Evolutionary conservation across 2,329 filamentous ascomycete genomes (phyloP).

Genomic region (Apiospora pterosperma): DNA sequence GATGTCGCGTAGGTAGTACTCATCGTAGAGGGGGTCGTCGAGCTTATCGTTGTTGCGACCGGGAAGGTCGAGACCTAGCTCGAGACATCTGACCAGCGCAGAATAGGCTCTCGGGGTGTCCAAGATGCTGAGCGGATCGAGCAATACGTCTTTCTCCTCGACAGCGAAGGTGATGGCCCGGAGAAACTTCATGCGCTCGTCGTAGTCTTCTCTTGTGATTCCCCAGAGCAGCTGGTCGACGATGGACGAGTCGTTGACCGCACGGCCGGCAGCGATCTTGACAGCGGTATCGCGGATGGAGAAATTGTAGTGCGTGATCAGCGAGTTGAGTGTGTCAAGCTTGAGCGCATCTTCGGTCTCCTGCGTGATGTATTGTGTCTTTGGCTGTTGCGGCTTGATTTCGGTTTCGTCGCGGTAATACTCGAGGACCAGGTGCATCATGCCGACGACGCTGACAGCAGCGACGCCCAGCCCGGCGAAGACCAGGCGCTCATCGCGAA

Average conservation of each 20-base stretch:
- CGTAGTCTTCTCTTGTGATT: conserved; percentile 56
- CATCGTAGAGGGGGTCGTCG: conserved; percentile 56
- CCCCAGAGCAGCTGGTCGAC: conserved; percentile 52
- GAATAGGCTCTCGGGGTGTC: conserved; percentile 49
- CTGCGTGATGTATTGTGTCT: conserved; percentile 71
- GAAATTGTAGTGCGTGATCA: conserved; percentile 68
- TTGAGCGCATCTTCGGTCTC: conserved; percentile 71
- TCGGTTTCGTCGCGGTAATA: conserved; percentile 62
- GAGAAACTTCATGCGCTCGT: conserved; percentile 54
- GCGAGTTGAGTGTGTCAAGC: conserved; percentile 61
- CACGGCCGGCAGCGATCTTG: conserved; percentile 53
- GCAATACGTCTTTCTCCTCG: conserved; percentile 33
- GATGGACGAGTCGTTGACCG: conserved; percentile 54
- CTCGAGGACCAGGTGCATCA: conserved; percentile 56
- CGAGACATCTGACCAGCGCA: conserved; percentile 58
- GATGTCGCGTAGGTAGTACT: conserved; percentile 60
- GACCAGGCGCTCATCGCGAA: conserved; percentile 51
- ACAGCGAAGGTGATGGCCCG: conserved; percentile 55
- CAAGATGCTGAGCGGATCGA: conserved; percentile 42
- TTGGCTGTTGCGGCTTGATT: conserved; percentile 61
- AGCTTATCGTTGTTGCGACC: conserved; percentile 43
- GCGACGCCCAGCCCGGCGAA: conserved; percentile 53
- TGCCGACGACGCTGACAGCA: conserved; percentile 54
- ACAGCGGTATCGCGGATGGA: conserved; percentile 67
- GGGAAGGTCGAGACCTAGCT: conserved; percentile 49